Percentiles rank a stretch among this genome's conserved stretches.
Evolutionary conservation across 2,329 filamentous ascomycete genomes (phyloP).

Genomic region (Saccharata proteae): DNA sequence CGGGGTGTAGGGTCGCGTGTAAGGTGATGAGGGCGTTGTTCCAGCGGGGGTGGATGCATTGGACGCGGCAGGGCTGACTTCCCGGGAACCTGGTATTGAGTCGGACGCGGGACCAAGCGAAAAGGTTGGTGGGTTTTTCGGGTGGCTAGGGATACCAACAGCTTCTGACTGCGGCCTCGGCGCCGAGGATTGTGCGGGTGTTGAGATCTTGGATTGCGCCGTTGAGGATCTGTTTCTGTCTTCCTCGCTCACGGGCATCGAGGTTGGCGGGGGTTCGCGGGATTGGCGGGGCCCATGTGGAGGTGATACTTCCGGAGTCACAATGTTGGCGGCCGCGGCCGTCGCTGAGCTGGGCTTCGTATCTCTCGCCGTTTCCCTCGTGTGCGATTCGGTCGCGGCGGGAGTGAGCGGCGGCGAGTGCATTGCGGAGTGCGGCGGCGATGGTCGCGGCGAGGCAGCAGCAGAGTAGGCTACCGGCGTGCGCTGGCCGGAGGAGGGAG

Average conservation of each 20-base stretch:
- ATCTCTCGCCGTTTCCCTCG: slow-evolving; percentile 35
- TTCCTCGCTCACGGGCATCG: slow-evolving; percentile 14
- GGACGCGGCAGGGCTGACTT: slow-evolving; percentile 51
- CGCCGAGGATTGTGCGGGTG: slow-evolving; percentile 23
- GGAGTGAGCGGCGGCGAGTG: slow-evolving; percentile 86
- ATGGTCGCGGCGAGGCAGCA: slow-evolving; percentile 53
- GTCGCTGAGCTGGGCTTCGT: not conserved
- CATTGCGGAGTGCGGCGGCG: slow-evolving; percentile 57
- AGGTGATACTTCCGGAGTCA: slow-evolving; percentile 44
- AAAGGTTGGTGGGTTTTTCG: slow-evolving; percentile 41
- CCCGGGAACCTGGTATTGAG: slow-evolving; percentile 40
- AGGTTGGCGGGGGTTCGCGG: slow-evolving; percentile 40
- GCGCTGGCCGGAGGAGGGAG: slow-evolving; percentile 33
- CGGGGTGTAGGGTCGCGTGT: slow-evolving; percentile 62
- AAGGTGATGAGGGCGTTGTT: slow-evolving; percentile 43
- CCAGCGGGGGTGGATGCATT: slow-evolving; percentile 36
- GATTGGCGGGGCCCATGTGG: no score
- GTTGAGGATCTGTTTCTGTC: slow-evolving; percentile 6
- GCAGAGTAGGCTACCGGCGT: slow-evolving; percentile 35
- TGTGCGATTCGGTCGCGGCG: slow-evolving; percentile 58
- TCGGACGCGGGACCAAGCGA: slow-evolving; percentile 45
- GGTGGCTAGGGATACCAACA: slow-evolving; percentile 26
- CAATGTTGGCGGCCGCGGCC: slow-evolving; percentile 32
- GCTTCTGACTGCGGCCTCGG: slow-evolving; percentile 6
- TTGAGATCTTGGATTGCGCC: slow-evolving; percentile 5